Conservation (phyloP, 2,329 filamentous ascomycete genomes). For the Penicillium sp. region DNA sequence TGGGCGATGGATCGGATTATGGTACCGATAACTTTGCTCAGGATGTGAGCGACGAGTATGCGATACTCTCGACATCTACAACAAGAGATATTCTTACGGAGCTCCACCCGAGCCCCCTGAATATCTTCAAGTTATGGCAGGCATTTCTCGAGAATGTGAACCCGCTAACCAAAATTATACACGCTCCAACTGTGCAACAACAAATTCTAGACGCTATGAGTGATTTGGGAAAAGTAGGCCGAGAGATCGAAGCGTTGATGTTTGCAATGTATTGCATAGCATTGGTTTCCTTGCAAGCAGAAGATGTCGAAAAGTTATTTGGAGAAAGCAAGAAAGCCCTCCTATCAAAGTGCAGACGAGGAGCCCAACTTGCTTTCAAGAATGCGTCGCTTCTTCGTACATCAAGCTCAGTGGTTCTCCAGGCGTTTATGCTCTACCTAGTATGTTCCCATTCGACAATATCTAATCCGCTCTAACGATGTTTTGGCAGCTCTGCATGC, state of each 20-base stretch:
- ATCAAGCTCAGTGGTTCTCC: conserved; percentile 47
- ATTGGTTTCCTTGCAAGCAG: conserved; percentile 34
- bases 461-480: not conserved
- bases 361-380: conserved; percentile 19
- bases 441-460: conserved; percentile 18
- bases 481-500: conserved; percentile 30
- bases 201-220: conserved; percentile 27
- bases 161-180: conserved; percentile 69
- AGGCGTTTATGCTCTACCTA: conserved; percentile 51
- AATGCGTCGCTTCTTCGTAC: conserved; percentile 42
- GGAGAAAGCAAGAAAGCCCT: conserved; percentile 23
- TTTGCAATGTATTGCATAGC: conserved; percentile 64
- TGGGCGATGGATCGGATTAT: conserved; percentile 14
- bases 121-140: conserved; percentile 31
- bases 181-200: conserved; percentile 60
- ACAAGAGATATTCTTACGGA: conserved; percentile 2
- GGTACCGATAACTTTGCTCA: conserved; percentile 9
- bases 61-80: conserved; percentile 13
- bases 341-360: conserved; percentile 17
- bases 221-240: conserved; percentile 16
- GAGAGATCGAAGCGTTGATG: conserved; percentile 61
- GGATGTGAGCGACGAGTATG: conserved; percentile 13
- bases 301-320: conserved; percentile 21
- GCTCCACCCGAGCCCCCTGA: conserved; percentile 20
- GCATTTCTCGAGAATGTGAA: conserved; percentile 43